These are phyloP conservation scores for Xerocomus potaroensis DNA, from an alignment of 768 basidiomycete genomes.

Conservation along the genomic window DNA sequence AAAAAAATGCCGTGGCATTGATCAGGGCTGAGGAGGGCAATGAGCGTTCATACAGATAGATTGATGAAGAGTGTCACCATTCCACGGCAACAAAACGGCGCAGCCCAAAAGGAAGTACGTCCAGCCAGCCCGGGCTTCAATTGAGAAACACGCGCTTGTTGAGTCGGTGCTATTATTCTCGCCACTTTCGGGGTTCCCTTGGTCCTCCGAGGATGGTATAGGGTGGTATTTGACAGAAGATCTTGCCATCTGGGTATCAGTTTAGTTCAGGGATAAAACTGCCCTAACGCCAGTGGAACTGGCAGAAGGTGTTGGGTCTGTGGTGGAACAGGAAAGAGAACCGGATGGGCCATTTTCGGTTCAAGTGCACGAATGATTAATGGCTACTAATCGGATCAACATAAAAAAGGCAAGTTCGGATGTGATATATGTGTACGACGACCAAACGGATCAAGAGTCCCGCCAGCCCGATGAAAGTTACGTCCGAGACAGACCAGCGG, in stretches of 20 bases:
- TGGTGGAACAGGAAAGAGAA: no score
- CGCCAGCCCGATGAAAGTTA: not conserved
- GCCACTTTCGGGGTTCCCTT: slow-evolving; percentile 1
- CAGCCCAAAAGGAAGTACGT: slow-evolving; percentile 73
- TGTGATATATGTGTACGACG: not conserved
- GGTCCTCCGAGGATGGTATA: slow-evolving; percentile 20
- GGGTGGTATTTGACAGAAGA: slow-evolving; percentile 12
- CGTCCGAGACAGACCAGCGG: slow-evolving; percentile 21
- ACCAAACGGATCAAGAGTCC: no score
- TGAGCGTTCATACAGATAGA: not conserved
- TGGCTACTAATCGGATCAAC: not conserved
- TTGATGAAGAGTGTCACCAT: slow-evolving; percentile 49
- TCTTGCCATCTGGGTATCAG: slow-evolving; percentile 7
- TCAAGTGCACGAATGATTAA: no score
- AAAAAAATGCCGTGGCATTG: slow-evolving; percentile 79
- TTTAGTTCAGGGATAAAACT: no score
- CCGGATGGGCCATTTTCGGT: no score
- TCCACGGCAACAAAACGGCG: slow-evolving; percentile 84
- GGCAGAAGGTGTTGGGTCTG: no score
- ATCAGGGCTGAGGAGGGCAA: slow-evolving; percentile 60
- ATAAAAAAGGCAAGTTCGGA: not conserved
- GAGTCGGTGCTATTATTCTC: slow-evolving; percentile 11
- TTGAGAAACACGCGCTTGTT: slow-evolving; percentile 21
- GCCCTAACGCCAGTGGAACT: no score
- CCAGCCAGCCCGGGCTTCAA: slow-evolving; percentile 50